Percentiles rank a stretch among this genome's conserved stretches.
These are phyloP conservation scores for Globisporangium nunn DNA, from an alignment of 352 stramenopile genomes.

Conservation along the genomic window DNA sequence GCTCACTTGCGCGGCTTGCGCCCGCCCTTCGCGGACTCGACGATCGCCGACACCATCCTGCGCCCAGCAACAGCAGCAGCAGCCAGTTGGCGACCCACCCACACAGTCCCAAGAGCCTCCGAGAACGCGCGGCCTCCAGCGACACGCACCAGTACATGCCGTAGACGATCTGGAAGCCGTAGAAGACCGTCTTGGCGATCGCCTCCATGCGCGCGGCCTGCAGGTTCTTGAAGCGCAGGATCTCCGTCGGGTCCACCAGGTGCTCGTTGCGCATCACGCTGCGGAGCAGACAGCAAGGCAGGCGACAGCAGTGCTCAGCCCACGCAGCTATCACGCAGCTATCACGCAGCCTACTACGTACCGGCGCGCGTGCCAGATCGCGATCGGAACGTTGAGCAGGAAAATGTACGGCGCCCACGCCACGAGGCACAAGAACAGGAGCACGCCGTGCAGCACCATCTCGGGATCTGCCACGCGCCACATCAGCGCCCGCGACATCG, in stretches of 20 bases:
- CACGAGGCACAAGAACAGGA: conserved; percentile 66
- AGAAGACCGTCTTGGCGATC: conserved; percentile 83
- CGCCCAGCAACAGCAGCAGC: background rate
- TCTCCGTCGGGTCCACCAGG: conserved; percentile 80
- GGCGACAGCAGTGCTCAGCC: too few relatives aligned
- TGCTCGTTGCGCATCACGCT: conserved; percentile 76
- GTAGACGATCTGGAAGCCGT: conserved; percentile 84
- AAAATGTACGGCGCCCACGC: conserved; percentile 75
- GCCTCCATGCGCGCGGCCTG: conserved; percentile 68
- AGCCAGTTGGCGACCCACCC: background rate
- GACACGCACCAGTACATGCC: conserved; percentile 81
- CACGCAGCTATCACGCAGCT: too few relatives aligned
- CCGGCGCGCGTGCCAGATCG: conserved; percentile 66
- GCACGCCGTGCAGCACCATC: conserved; percentile 72
- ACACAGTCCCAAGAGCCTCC: too few relatives aligned
- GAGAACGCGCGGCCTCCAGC: too few relatives aligned
- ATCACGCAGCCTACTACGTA: conserved; percentile 12
- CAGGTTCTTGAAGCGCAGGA: conserved; percentile 84
- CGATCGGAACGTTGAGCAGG: conserved; percentile 73
- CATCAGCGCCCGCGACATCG: conserved; percentile 3
- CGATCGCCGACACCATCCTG: conserved; percentile 84
- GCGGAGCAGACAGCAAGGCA: background rate
- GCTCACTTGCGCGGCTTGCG: conserved; percentile 12
- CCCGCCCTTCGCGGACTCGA: conserved; percentile 49
- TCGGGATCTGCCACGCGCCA: conserved; percentile 46